Evolutionary conservation across 495 filamentous ascomycete species (phyloP).

Genomic region (Annulohypoxylon moriforme): DNA sequence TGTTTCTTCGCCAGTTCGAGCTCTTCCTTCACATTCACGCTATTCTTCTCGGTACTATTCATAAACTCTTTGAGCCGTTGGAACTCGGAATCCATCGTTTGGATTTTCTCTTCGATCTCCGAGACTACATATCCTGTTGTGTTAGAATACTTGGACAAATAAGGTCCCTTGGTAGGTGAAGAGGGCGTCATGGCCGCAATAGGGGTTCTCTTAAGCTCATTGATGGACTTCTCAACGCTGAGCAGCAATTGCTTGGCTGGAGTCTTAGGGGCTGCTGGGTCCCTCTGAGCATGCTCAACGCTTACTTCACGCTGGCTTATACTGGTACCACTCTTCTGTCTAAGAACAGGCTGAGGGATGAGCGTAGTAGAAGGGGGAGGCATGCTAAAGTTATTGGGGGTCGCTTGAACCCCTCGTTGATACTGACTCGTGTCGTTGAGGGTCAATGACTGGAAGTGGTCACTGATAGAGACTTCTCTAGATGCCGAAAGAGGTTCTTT

Average conservation of each 20-base stretch:
- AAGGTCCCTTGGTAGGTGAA: constrained; percentile 60
- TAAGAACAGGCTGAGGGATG: constrained; percentile 10
- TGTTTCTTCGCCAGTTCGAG: constrained; percentile 75
- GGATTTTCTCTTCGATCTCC: constrained; percentile 75
- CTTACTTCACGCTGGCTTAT: background rate
- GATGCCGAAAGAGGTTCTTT: constrained; percentile 16
- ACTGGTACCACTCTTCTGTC: constrained; percentile 2
- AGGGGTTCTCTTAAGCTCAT: constrained; percentile 25
- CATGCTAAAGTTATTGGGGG: constrained; percentile 33
- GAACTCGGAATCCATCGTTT: constrained; percentile 72
- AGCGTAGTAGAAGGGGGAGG: constrained; percentile 17
- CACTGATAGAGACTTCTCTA: constrained; percentile 50
- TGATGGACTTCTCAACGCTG: constrained; percentile 29
- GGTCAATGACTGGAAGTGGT: constrained; percentile 45
- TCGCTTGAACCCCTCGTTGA: constrained; percentile 55
- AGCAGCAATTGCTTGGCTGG: constrained; percentile 20
- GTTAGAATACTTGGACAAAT: constrained; percentile 79
- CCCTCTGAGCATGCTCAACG: constrained; percentile 36
- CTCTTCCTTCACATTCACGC: constrained; percentile 72
- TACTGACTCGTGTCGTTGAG: constrained; percentile 36
- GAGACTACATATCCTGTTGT: constrained; percentile 69
- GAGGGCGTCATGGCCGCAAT: constrained; percentile 46
- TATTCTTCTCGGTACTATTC: constrained; percentile 68
- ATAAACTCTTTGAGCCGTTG: constrained; percentile 70
- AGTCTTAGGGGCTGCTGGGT: constrained; percentile 51